These are phyloP conservation scores for Herpotrichia juniperi DNA, from an alignment of 2,329 filamentous ascomycete species.

Conservation along the genomic window DNA sequence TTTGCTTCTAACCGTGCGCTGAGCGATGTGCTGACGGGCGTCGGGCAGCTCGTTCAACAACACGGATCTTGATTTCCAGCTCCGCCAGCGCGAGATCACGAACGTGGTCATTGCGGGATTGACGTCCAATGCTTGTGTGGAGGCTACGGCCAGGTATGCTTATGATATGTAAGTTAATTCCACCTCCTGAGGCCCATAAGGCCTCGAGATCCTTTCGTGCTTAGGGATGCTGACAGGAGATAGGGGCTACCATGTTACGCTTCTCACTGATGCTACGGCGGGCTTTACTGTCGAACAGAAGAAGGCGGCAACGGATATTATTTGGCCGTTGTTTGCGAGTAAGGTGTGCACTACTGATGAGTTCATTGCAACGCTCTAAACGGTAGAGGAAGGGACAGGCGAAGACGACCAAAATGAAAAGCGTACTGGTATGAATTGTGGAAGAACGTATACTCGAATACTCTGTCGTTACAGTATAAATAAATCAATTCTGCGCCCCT, in stretches of 20 bases:
- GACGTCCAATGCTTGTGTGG: constrained; percentile 41
- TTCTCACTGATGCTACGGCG: constrained; percentile 13
- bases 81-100: constrained; percentile 39
- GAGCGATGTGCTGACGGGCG: constrained; percentile 16
- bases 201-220: too few relatives aligned
- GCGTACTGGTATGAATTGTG: too few relatives aligned
- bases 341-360: constrained; percentile 2
- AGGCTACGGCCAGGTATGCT: constrained; percentile 44
- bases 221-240: neutral
- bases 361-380: neutral
- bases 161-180: constrained; percentile 30
- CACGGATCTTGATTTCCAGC: constrained; percentile 44
- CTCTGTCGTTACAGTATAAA: neutral
- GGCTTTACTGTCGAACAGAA: constrained; percentile 10
- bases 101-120: constrained; percentile 40
- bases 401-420: neutral
- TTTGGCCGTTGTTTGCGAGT: constrained; percentile 15
- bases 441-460: too few relatives aligned
- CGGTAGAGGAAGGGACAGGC: neutral
- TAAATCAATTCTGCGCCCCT: neutral
- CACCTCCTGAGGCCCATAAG: too few relatives aligned
- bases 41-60: constrained; percentile 38
- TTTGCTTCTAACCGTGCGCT: constrained; percentile 22
- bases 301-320: constrained; percentile 12
- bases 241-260: constrained; percentile 8